Conservation (phyloP, 805 yeast genomes). For the Candida patagonica region DNA sequence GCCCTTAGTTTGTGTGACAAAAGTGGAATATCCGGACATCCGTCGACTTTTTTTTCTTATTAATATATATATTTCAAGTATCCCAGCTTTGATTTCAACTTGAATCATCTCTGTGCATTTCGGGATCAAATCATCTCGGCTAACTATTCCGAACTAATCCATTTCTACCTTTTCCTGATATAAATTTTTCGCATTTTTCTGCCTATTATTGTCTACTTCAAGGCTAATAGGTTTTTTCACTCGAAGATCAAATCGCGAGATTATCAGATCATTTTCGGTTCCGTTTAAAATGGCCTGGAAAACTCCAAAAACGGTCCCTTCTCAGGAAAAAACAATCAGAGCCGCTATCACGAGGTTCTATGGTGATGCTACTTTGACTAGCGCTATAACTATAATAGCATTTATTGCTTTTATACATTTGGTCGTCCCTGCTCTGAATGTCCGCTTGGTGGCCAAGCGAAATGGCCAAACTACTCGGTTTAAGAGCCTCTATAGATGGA, state of each 20-base stretch:
- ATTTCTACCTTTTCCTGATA: too few species aligned
- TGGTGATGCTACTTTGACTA: slow-evolving; percentile 10
- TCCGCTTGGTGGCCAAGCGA: background rate
- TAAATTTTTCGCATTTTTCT: too few species aligned
- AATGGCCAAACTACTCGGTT: background rate
- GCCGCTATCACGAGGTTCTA: slow-evolving; percentile 10
- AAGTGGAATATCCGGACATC: background rate
- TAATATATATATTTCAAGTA: too few species aligned
- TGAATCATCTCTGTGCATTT: background rate
- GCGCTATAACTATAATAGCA: slow-evolving; percentile 7
- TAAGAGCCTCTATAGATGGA: background rate
- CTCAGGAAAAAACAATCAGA: slow-evolving; percentile 10
- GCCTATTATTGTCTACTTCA: too few species aligned
- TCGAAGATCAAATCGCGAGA: too few species aligned
- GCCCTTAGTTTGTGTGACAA: too few species aligned
- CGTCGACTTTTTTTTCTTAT: background rate
- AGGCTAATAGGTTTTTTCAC: too few species aligned
- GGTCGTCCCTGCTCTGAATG: slow-evolving; percentile 4
- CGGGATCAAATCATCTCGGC: background rate
- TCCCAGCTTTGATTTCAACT: background rate
- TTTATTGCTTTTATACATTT: slow-evolving; percentile 8
- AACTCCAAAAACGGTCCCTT: slow-evolving; percentile 8
- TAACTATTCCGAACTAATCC: too few species aligned
- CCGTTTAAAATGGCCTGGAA: slow-evolving; percentile 12
- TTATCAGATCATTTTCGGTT: too few species aligned